Conservation (phyloP, 2,329 filamentous ascomycete species). For the Pseudocercospora pini-densiflorae region DNA sequence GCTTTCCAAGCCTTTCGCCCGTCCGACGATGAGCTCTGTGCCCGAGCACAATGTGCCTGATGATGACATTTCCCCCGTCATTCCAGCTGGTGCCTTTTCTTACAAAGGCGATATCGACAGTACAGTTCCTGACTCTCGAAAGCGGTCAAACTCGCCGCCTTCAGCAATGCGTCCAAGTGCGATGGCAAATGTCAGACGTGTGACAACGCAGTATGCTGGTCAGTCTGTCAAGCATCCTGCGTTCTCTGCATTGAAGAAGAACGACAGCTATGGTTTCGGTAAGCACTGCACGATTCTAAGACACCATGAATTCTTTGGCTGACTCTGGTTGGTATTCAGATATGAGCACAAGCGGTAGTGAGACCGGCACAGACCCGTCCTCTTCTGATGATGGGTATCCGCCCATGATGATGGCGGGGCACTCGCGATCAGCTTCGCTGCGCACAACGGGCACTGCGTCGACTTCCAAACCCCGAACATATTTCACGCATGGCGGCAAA, state of each 20-base stretch:
- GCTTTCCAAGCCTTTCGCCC: conserved; percentile 28
- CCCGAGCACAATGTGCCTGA: conserved; percentile 31
- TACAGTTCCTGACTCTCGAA: conserved; percentile 7
- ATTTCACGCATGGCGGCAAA: conserved; percentile 37
- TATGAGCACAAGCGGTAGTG: conserved; percentile 31
- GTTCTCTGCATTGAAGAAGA: conserved; percentile 26
- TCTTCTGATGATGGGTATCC: conserved; percentile 27
- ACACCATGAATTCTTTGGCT: not conserved
- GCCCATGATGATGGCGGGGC: conserved; percentile 9
- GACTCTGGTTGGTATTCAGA: conserved; percentile 23
- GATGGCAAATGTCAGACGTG: conserved; percentile 15
- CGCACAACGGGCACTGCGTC: conserved; percentile 18
- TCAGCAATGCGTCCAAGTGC: conserved; percentile 16
- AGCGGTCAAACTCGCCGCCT: conserved; percentile 18
- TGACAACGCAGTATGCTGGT: conserved; percentile 20
- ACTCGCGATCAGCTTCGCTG: conserved; percentile 21
- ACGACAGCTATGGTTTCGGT: conserved; percentile 34
- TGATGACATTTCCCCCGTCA: conserved; percentile 19
- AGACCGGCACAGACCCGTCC: conserved; percentile 21
- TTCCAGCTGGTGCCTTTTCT: conserved; percentile 25
- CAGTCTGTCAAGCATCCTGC: conserved; percentile 15
- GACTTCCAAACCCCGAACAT: conserved; percentile 30
- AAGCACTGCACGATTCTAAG: conserved; percentile 12
- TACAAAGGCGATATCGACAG: conserved; percentile 37
- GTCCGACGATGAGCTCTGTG: conserved; percentile 33